Evolutionary conservation across 345 rosid genomes (phyloP).

Genomic region (Camelina laxa): DNA sequence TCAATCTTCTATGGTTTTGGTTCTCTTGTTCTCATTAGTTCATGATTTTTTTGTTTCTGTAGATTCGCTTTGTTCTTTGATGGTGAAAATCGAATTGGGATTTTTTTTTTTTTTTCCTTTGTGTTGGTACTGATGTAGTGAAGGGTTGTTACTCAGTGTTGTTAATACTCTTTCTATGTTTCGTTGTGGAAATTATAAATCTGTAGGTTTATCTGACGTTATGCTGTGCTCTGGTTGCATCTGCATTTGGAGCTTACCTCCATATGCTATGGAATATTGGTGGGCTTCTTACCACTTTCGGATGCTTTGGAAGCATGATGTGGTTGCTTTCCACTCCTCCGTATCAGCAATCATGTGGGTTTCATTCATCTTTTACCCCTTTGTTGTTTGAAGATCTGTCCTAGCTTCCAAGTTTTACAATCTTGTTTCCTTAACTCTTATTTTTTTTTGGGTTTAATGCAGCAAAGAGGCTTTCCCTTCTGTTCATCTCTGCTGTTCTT

Average conservation of each 20-base stretch:
- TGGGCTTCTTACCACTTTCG: slow-evolving; percentile 44
- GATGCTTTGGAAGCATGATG: slow-evolving; percentile 53
- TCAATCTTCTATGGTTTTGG: background rate
- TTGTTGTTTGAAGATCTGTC: background rate
- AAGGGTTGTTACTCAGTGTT: background rate
- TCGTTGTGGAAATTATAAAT: background rate
- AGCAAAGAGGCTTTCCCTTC: slow-evolving; percentile 70
- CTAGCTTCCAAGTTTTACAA: background rate
- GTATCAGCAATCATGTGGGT: slow-evolving; percentile 51
- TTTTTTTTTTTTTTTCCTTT: too few relatives aligned
- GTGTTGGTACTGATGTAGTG: background rate
- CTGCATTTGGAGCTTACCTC: slow-evolving; percentile 66
- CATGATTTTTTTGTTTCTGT: background rate
- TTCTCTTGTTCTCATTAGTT: too few relatives aligned
- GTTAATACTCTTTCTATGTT: background rate
- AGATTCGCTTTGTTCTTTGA: background rate
- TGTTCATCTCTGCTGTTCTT: slow-evolving; percentile 62
- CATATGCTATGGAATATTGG: slow-evolving; percentile 74
- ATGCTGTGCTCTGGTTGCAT: slow-evolving; percentile 66
- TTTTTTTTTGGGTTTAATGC: slow-evolving; percentile 25
- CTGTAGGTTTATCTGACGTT: slow-evolving; percentile 69
- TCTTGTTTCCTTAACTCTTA: background rate
- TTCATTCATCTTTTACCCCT: background rate
- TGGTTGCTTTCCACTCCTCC: slow-evolving; percentile 60
- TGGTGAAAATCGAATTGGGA: background rate